Percentiles rank a stretch among this genome's conserved stretches.
These are phyloP conservation scores for Xylogone sp. DNA, from an alignment of 2,329 filamentous ascomycete species.

Conservation along the genomic window DNA sequence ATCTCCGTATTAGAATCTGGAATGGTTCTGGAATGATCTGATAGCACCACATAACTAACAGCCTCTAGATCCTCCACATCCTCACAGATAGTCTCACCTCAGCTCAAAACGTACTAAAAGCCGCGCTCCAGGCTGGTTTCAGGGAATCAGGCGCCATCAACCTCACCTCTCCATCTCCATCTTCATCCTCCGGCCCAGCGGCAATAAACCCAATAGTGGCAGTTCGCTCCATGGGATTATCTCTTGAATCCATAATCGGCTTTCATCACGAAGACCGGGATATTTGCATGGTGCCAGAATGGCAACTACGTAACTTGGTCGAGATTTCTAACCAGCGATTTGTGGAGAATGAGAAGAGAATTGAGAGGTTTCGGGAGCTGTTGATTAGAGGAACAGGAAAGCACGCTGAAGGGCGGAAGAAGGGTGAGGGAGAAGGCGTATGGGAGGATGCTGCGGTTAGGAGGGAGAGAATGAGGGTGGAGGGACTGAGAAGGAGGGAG, in stretches of 20 bases:
- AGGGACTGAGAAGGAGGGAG: conserved; percentile 50
- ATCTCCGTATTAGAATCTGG: neutral
- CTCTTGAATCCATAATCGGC: conserved; percentile 78
- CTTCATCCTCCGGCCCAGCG: conserved; percentile 22
- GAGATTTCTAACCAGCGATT: conserved; percentile 73
- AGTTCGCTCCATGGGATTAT: conserved; percentile 77
- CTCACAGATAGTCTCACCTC: conserved; percentile 71
- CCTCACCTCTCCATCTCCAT: conserved; percentile 34
- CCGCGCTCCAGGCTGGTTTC: conserved; percentile 78
- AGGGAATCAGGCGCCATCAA: conserved; percentile 85
- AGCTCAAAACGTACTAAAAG: conserved; percentile 71
- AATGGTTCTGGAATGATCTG: neutral
- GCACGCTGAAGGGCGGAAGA: too few species aligned
- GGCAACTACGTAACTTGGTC: conserved; percentile 65
- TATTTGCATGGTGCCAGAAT: conserved; percentile 55
- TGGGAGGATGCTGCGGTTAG: conserved; percentile 54
- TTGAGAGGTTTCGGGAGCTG: conserved; percentile 56
- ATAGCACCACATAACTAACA: conserved; percentile 1
- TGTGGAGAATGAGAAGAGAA: conserved; percentile 62
- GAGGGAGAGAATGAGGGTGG: conserved; percentile 52
- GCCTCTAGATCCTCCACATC: conserved; percentile 78
- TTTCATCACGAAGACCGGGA: conserved; percentile 37
- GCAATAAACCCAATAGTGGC: conserved; percentile 69
- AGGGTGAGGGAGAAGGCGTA: too few species aligned
- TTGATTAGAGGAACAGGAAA: conserved; percentile 21